phyloP scores from a whole-genome alignment of 208 protist genomes.

The Acanthamoeba triangularis region DNA sequence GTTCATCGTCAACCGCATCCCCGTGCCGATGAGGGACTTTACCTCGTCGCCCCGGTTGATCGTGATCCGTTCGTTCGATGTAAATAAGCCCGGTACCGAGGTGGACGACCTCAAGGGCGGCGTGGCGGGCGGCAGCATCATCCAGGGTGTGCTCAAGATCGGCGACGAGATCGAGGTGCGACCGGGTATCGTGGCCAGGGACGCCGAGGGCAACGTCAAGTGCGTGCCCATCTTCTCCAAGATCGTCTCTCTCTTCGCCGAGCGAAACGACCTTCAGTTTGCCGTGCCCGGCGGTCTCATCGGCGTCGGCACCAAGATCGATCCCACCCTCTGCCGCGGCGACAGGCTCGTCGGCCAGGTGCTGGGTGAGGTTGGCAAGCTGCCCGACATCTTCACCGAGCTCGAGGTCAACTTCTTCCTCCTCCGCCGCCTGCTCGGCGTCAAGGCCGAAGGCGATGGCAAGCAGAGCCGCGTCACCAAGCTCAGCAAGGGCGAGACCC shows the following conservation, averaged over 20 bases:
- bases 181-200: constrained; percentile 97
- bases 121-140: constrained; percentile 99
- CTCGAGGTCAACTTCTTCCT: constrained; percentile 99
- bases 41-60: constrained; percentile 96
- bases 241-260: constrained; percentile 97
- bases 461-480: constrained; percentile 92
- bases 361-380: constrained; percentile 91
- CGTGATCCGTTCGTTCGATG: constrained; percentile 99
- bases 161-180: constrained; percentile 99
- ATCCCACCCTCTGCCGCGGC: constrained; percentile 99
- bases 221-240: constrained; percentile 97
- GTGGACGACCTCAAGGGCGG: constrained; percentile 98
- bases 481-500: constrained; percentile 97
- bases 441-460: constrained; percentile 93
- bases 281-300: constrained; percentile 99
- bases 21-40: constrained; percentile 98
- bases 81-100: constrained; percentile 99
- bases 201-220: constrained; percentile 93
- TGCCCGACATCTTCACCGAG: constrained; percentile 98
- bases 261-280: constrained; percentile 99
- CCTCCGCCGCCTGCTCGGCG: constrained; percentile 96
- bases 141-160: constrained; percentile 97
- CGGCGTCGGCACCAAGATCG: constrained; percentile 99
- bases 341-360: constrained; percentile 99
- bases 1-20: constrained; percentile 98